These are phyloP conservation scores for Sarcocystis neurona DNA, from an alignment of 169 alveolate genomes.

Conservation along the genomic window DNA sequence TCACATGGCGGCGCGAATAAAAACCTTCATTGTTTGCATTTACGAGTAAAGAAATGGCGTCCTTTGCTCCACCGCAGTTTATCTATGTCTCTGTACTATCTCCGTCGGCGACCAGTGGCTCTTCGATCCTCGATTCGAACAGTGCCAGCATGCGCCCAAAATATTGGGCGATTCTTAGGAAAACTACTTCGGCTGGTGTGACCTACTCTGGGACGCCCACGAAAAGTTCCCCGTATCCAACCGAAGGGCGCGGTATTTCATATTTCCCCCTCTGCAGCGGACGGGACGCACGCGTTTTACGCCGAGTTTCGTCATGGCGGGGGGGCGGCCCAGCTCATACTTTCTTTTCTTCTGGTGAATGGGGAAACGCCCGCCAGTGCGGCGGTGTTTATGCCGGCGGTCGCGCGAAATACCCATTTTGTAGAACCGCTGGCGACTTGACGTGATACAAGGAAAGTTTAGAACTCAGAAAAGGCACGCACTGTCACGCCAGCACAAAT, in stretches of 20 bases:
- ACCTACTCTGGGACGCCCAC: constrained; percentile 94
- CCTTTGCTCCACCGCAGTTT: too few relatives aligned
- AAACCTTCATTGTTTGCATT: too few relatives aligned
- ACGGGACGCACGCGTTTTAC: constrained; percentile 91
- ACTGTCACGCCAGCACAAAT: background rate
- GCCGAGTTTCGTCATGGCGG: constrained; percentile 97
- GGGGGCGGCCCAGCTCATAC: constrained; percentile 98
- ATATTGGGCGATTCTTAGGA: too few relatives aligned
- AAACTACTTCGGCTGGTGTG: too few relatives aligned
- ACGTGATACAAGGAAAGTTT: background rate
- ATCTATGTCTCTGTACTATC: too few relatives aligned
- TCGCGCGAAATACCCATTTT: constrained; percentile 99
- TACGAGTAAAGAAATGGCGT: too few relatives aligned
- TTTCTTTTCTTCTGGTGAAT: constrained; percentile 98
- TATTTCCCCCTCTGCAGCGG: constrained; percentile 97
- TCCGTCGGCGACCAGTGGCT: too few relatives aligned
- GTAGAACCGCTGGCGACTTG: background rate
- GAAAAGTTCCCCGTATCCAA: constrained; percentile 97
- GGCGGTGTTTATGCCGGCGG: constrained; percentile 97
- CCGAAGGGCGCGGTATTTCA: constrained; percentile 93
- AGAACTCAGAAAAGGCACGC: background rate
- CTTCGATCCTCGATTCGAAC: too few relatives aligned
- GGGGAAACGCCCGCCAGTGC: constrained; percentile 99
- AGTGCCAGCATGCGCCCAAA: too few relatives aligned
- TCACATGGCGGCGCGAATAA: too few relatives aligned